A percentile compares a stretch with the other conserved stretches of the same genome.
phyloP scores from a whole-genome alignment of 23 red algal genomes.

The Gracilaria domingensis region DNA sequence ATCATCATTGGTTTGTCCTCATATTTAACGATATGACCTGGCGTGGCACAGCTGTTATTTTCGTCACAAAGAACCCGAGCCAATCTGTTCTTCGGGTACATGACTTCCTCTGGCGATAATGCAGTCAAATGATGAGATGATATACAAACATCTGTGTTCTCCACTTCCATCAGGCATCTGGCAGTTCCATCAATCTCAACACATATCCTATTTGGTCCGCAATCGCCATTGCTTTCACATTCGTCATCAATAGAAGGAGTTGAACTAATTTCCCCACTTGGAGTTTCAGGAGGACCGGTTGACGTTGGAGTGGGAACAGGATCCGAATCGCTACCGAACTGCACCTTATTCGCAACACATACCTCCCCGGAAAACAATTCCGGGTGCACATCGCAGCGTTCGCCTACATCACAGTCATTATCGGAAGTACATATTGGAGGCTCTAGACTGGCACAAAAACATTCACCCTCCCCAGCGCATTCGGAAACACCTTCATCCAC shows the following conservation, averaged over 20 bases:
- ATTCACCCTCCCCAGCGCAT: not conserved
- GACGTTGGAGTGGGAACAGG: not conserved
- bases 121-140: not conserved
- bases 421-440: not conserved
- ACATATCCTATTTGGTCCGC: not conserved
- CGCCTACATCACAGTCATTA: not conserved
- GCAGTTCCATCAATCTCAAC: not conserved
- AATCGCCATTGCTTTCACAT: not conserved
- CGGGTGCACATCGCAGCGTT: not conserved
- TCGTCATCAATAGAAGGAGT: not conserved
- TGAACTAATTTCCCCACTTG: not conserved
- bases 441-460: not conserved
- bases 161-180: not conserved
- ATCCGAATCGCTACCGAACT: not conserved
- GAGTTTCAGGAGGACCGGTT: too few species aligned
- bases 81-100: conserved; percentile 6
- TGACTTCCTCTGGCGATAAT: not conserved
- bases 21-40: conserved; percentile 41
- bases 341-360: not conserved
- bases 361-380: too few species aligned
- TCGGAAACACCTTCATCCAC: not conserved
- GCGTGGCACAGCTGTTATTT: conserved; percentile 28
- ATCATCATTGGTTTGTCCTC: conserved; percentile 42
- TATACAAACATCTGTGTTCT: not conserved
- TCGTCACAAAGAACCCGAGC: conserved; percentile 39